Evolutionary conservation across 2,329 filamentous ascomycete genomes (phyloP), one percentile per base, ranked within the genome.

Genomic region (Diatrype stigma): DNA sequence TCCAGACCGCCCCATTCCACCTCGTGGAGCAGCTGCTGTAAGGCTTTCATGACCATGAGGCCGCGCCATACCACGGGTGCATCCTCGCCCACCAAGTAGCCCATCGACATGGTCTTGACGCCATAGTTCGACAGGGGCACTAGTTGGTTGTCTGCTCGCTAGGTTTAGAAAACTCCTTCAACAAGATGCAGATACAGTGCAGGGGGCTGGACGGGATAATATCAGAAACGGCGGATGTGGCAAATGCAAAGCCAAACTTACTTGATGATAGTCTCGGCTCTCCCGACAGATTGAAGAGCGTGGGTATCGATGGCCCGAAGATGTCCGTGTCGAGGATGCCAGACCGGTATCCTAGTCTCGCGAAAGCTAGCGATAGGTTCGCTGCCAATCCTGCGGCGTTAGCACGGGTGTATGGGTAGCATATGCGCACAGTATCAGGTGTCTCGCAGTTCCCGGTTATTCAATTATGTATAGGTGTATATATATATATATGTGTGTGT

Each of bases 21-120:
- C 60, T 96, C 90, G 67, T 96, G 93, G 7, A 99, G 80, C 5
- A 99, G 83, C 66, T 99, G 94, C 60, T 96, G 92, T 57, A 99
- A 79, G 0, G 94, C 94, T 66, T 97, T 99, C 79, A 96, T 95
- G 14, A 97, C 89, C 92, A 99, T 96, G 2, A 96, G 80, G 0
- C 94, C 94, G 47, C 94, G 84, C 94, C 94, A 99, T 30, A 94
- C 92, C 16, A 99, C 87, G 0, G 92, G 90, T 5, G 89, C 87
- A 11, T 84, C 80, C 57, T 90, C 86, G 19, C 82, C 82, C 1
- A 96, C 84, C 1, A 99, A 79, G 58, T 96, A 97, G 46, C 94
- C 94, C 89, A 99, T 97, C 0, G 92, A 96, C 94, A 99, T 99
- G 49, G 91, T 95, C 71, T 95, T 95, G 51, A 99, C 81, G 38